Percentiles rank a stretch among this genome's conserved stretches.
Conservation (phyloP, 2,329 filamentous ascomycete genomes). For the Geosmithia flava region DNA sequence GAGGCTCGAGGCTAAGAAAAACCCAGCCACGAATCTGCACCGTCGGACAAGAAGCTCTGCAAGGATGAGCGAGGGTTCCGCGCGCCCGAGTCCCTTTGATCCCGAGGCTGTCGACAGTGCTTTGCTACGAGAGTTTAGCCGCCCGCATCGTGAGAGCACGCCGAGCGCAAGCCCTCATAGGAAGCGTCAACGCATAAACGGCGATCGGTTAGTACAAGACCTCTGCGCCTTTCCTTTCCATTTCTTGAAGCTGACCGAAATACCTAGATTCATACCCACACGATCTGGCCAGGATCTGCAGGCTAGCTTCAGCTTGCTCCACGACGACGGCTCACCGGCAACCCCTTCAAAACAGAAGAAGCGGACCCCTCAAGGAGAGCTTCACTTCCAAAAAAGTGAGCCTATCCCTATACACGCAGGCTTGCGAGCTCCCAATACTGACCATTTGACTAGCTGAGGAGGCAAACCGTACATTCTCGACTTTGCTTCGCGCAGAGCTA, state of each 20-base stretch:
- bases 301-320: constrained; percentile 81
- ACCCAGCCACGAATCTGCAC: constrained; percentile 14
- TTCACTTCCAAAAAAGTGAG: constrained; percentile 88
- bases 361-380: constrained; percentile 74
- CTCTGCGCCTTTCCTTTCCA: constrained; percentile 1
- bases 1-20: constrained; percentile 27
- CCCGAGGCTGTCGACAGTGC: constrained; percentile 36
- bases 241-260: constrained; percentile 7
- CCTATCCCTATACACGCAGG: neutral
- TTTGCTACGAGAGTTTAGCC: constrained; percentile 37
- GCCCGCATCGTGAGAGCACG: constrained; percentile 37
- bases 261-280: constrained; percentile 79
- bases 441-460: constrained; percentile 56
- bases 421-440: neutral
- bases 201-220: constrained; percentile 38
- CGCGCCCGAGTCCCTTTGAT: constrained; percentile 28
- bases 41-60: constrained; percentile 20
- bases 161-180: constrained; percentile 41
- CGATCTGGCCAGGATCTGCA: constrained; percentile 86
- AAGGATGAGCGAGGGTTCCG: constrained; percentile 19
- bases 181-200: constrained; percentile 48
- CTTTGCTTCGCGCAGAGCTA: constrained; percentile 76
- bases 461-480: constrained; percentile 87
- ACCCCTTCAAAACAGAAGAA: constrained; percentile 80
- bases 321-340: constrained; percentile 86